Evolutionary conservation across 2,329 filamentous ascomycete species (phyloP), one percentile per base, ranked within the genome.

Genomic region (Fusarium pininemorale): DNA sequence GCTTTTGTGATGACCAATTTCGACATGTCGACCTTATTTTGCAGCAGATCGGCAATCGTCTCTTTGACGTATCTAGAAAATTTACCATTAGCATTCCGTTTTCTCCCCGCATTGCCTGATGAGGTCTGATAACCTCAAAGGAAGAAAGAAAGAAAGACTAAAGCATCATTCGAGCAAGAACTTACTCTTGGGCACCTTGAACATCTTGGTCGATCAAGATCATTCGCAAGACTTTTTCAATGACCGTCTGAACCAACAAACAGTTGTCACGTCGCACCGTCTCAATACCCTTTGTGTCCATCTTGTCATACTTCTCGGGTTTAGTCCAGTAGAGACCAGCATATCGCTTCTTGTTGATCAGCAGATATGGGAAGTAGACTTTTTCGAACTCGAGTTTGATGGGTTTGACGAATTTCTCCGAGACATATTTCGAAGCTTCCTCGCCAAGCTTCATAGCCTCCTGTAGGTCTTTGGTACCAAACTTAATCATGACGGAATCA

Each of bases 341-440:
- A 79, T 99, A 99, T 73, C 96, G 93, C 87, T 99, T 99, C 87
- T 99, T 99, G 90, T 99, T 99, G 90, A 99, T 99, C 58, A 99
- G 88, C 39, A 99, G 88, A 81, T 99, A 99, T 2, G 96, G 96
- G 81, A 93, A 99, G 84, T 99, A 99, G 2, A 99, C 96, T 84
- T 99, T 99, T 83, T 99, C 96, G 83, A 99, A 99, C 82, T 99
- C 96, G 38, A 99, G 90, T 85, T 98, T 99, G 88, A 99, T 99
- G 8, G 96, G 96, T 80, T 96, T 97, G 82, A 95, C 86, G 81
- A 99, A 99, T 82, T 98, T 98, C 51, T 90, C 89, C 9, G 96
- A 98, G 45, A 99, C 96, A 77, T 87, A 97, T 26, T 92, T 88
- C 2, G 96, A 93, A 16, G 96, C 96, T 82, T 99, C 95, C 80